phyloP scores from a whole-genome alignment of 2,329 filamentous ascomycete species.

The Rasamsonia emersonii region DNA sequence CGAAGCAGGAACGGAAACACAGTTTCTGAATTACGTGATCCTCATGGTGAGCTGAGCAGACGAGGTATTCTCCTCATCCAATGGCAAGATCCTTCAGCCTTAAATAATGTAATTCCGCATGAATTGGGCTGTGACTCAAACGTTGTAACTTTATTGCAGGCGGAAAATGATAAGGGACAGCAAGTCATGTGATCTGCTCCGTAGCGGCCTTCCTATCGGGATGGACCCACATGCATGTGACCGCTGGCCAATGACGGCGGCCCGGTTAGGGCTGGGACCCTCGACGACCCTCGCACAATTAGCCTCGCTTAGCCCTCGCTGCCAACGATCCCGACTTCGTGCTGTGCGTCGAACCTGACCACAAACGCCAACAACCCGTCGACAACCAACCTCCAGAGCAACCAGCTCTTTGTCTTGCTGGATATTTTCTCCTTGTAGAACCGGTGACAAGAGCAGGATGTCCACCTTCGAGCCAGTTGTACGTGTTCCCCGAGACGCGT shows the following conservation, averaged over 20 bases:
- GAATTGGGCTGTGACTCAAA: too few species aligned
- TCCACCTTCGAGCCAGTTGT: conserved; percentile 60
- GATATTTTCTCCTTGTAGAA: conserved; percentile 31
- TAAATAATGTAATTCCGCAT: too few species aligned
- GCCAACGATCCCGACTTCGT: conserved; percentile 32
- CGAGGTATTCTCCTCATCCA: too few species aligned
- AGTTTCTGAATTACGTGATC: too few species aligned
- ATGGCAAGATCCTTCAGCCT: too few species aligned
- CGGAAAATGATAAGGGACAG: background rate
- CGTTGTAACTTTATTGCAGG: too few species aligned
- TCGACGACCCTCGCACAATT: conserved; percentile 26
- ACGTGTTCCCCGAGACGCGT: conserved; percentile 31
- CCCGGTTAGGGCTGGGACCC: conserved; percentile 32
- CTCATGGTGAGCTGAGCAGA: too few species aligned
- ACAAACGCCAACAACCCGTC: too few species aligned
- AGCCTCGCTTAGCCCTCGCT: conserved; percentile 32
- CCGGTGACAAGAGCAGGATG: conserved; percentile 47
- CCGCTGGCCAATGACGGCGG: background rate
- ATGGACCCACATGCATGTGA: background rate
- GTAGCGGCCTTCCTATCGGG: too few species aligned
- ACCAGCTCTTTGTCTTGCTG: conserved; percentile 30
- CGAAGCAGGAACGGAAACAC: too few species aligned
- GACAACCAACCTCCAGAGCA: conserved; percentile 37
- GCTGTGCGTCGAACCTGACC: too few species aligned
- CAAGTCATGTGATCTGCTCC: background rate